Evolutionary conservation across 1,284 basidiomycete species (phyloP).

Genomic region (Mixia osmundae): DNA sequence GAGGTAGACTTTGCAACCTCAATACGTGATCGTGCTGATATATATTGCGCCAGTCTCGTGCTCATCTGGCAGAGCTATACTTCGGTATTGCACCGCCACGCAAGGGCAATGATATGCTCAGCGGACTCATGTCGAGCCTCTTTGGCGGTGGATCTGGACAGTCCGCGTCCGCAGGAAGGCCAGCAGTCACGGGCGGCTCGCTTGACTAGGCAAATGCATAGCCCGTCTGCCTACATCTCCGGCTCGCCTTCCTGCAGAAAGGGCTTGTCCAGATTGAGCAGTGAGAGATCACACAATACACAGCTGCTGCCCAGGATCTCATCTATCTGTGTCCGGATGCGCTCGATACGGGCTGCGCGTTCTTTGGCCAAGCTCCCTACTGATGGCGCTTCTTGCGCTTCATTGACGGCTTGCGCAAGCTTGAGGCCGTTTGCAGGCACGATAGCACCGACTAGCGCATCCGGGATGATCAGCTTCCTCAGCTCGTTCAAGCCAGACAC

Average conservation of each 20-base stretch:
- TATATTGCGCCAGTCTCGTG: constrained; percentile 1
- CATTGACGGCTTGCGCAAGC: constrained; percentile 35
- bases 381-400: constrained; percentile 36
- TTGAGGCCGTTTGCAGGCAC: constrained; percentile 23
- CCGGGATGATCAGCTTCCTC: constrained; percentile 72
- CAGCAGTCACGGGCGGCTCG: too few relatives aligned
- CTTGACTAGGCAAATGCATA: too few relatives aligned
- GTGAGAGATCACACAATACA: constrained; percentile 69
- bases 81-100: constrained; percentile 55
- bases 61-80: constrained; percentile 33
- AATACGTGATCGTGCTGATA: not conserved
- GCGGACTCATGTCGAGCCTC: constrained; percentile 57
- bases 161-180: constrained; percentile 3
- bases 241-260: constrained; percentile 60
- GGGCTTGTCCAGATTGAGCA: constrained; percentile 59
- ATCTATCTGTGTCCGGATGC: constrained; percentile 51
- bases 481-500: constrained; percentile 36
- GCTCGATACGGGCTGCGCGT: constrained; percentile 6
- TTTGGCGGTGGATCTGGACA: constrained; percentile 37
- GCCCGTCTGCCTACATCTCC: constrained; percentile 34
- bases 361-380: constrained; percentile 29
- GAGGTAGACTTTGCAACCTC: constrained; percentile 30
- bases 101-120: constrained; percentile 47
- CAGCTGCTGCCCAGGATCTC: constrained; percentile 64
- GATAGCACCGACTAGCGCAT: constrained; percentile 36